Evolutionary conservation across 768 basidiomycete genomes (phyloP).

Genomic region (Lentinula detonsa): DNA sequence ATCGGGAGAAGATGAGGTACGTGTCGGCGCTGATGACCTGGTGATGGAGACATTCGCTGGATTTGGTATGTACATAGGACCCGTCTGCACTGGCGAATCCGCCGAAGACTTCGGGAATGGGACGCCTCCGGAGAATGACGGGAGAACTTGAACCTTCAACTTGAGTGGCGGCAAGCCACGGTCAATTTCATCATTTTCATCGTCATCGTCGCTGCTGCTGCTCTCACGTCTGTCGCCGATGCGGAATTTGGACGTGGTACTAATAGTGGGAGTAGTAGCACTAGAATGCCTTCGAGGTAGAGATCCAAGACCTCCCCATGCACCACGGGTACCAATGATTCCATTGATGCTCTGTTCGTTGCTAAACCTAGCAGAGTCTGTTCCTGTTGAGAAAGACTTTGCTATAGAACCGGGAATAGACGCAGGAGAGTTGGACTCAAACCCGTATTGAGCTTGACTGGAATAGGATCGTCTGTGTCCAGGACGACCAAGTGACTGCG

Average conservation of each 20-base stretch:
- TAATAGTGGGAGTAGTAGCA: background rate
- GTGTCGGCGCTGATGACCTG: background rate
- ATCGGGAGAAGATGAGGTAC: background rate
- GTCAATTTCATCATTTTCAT: constrained; percentile 10
- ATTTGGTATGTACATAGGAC: background rate
- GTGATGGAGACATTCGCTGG: constrained; percentile 12
- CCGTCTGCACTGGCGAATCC: background rate
- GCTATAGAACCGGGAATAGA: background rate
- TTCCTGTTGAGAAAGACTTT: background rate
- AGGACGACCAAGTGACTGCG: background rate
- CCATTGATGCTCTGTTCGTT: background rate
- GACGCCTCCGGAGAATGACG: constrained; percentile 9
- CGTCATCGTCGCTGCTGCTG: constrained; percentile 17
- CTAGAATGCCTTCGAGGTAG: constrained; percentile 3
- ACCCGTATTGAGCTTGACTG: background rate
- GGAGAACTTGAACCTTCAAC: constrained; percentile 10
- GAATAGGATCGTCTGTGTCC: constrained; percentile 4
- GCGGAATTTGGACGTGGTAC: background rate
- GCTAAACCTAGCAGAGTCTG: background rate
- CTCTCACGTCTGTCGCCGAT: background rate
- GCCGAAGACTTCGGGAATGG: constrained; percentile 12
- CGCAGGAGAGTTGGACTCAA: background rate
- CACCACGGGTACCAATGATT: background rate
- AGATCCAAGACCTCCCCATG: constrained; percentile 1
- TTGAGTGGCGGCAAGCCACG: constrained; percentile 13